Evolutionary conservation across 2,329 filamentous ascomycete species (phyloP).

Genomic region (Elsinoe australis): DNA sequence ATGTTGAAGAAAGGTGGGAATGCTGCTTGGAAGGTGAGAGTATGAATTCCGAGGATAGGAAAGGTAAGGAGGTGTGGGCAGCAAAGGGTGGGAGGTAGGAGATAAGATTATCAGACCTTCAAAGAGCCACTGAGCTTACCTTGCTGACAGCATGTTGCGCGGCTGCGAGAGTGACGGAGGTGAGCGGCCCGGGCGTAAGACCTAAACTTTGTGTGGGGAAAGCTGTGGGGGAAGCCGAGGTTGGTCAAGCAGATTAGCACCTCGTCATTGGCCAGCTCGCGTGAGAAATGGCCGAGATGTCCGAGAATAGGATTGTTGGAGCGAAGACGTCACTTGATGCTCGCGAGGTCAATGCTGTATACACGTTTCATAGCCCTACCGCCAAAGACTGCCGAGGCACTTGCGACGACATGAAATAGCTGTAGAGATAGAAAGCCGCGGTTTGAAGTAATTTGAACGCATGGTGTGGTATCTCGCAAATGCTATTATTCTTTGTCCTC

Average conservation of each 20-base stretch:
- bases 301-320: not conserved
- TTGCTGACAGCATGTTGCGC: not conserved
- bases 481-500: too few relatives aligned
- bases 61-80: not conserved
- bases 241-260: not conserved
- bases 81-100: not conserved
- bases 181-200: too few relatives aligned
- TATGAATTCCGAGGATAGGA: not conserved
- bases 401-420: too few relatives aligned
- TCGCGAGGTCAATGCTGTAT: not conserved
- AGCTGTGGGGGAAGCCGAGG: constrained; percentile 9
- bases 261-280: not conserved
- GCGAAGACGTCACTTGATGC: not conserved
- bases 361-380: too few relatives aligned
- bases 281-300: constrained; percentile 1
- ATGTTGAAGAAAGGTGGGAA: not conserved
- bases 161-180: too few relatives aligned
- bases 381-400: too few relatives aligned
- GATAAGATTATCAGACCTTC: too few relatives aligned
- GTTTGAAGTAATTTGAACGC: too few relatives aligned
- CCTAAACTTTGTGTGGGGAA: too few relatives aligned
- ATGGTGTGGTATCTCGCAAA: not conserved
- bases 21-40: not conserved
- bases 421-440: too few relatives aligned
- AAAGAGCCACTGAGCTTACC: too few relatives aligned